phyloP scores from a whole-genome alignment of 2,329 filamentous ascomycete species.

The Biscogniauxia sp. region DNA sequence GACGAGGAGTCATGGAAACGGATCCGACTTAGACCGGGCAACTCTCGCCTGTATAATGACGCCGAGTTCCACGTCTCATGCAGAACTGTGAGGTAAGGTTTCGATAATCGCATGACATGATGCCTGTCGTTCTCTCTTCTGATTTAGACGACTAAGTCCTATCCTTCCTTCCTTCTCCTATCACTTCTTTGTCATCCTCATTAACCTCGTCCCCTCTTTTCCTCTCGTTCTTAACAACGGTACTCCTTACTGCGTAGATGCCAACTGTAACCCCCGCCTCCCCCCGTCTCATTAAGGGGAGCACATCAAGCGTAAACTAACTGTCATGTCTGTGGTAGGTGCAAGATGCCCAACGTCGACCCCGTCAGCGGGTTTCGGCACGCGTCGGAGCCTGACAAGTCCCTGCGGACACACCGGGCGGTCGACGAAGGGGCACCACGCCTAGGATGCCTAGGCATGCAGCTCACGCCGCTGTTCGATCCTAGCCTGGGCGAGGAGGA shows the following conservation, averaged over 20 bases:
- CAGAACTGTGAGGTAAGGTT: slow-evolving; percentile 58
- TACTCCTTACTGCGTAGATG: slow-evolving; percentile 6
- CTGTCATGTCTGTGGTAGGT: slow-evolving; percentile 36
- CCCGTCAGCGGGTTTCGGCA: slow-evolving; percentile 58
- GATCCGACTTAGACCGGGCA: slow-evolving; percentile 51
- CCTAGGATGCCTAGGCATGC: slow-evolving; percentile 62
- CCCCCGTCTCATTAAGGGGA: no score
- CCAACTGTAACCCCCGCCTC: background rate
- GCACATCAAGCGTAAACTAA: background rate
- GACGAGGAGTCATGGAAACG: slow-evolving; percentile 69
- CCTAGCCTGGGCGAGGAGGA: slow-evolving; percentile 25
- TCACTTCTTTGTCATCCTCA: background rate
- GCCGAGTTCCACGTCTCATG: slow-evolving; percentile 56
- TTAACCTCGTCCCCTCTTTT: background rate
- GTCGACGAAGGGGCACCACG: slow-evolving; percentile 60
- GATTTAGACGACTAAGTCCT: background rate
- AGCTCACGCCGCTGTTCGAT: slow-evolving; percentile 57
- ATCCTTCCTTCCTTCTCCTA: background rate
- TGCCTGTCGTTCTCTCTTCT: background rate
- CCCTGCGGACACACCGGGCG: slow-evolving; percentile 55
- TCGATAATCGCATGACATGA: background rate
- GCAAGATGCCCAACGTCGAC: slow-evolving; percentile 70
- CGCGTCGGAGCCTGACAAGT: slow-evolving; percentile 53
- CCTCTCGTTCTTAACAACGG: background rate
- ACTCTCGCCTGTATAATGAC: slow-evolving; percentile 44